Conservation (phyloP, 2,329 filamentous ascomycete genomes). For the Aspergillus neotritici region DNA sequence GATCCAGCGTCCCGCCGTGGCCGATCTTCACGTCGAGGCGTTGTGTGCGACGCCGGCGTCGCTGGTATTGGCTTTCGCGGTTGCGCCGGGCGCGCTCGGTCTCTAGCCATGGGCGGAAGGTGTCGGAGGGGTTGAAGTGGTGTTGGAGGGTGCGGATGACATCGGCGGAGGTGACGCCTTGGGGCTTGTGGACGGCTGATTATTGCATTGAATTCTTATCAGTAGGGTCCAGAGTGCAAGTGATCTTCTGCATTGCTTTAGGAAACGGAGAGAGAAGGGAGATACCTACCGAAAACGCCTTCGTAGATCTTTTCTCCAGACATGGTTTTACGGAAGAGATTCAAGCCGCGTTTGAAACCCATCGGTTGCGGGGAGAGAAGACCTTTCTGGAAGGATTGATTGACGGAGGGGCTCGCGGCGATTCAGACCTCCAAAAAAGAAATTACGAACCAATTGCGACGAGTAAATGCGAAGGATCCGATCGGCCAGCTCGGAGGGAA, state of each 20-base stretch:
- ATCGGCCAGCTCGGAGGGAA: neutral
- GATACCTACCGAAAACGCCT: slow-evolving; percentile 38
- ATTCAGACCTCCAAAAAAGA: too few relatives aligned
- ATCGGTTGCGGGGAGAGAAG: slow-evolving; percentile 20
- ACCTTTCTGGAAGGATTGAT: slow-evolving; percentile 3
- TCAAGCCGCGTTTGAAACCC: slow-evolving; percentile 24
- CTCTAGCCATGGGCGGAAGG: slow-evolving; percentile 73
- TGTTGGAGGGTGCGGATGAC: slow-evolving; percentile 82
- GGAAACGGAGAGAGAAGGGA: neutral
- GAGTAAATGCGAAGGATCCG: too few relatives aligned
- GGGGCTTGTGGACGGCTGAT: slow-evolving; percentile 89
- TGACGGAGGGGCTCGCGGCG: neutral
- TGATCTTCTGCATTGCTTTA: neutral
- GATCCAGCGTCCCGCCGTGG: slow-evolving; percentile 92
- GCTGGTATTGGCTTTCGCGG: slow-evolving; percentile 55
- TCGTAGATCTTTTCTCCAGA: slow-evolving; percentile 50
- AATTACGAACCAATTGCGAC: too few relatives aligned
- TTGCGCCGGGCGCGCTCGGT: slow-evolving; percentile 54
- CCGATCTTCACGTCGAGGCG: slow-evolving; percentile 80
- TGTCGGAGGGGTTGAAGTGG: slow-evolving; percentile 71
- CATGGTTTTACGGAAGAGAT: slow-evolving; percentile 34
- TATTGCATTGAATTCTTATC: slow-evolving; percentile 5
- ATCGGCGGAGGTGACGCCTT: slow-evolving; percentile 79
- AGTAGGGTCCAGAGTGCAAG: neutral
- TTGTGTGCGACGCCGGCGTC: slow-evolving; percentile 56